Conservation (phyloP, 225 moss, liverwort and hornwort genomes). For the Anthoceros angustus region DNA sequence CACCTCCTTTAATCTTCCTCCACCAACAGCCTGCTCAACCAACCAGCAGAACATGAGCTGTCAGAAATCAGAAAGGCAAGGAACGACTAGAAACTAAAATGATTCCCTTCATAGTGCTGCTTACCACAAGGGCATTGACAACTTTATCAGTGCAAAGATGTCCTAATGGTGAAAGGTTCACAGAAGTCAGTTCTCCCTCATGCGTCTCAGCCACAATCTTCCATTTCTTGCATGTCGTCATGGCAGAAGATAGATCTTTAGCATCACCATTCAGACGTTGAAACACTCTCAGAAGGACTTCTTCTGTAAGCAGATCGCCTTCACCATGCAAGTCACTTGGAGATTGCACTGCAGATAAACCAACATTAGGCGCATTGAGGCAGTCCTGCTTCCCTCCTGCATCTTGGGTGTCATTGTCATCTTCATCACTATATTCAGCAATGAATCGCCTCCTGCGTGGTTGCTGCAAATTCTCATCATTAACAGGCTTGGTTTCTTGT, state of each 20-base stretch:
- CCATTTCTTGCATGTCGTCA: constrained; percentile 72
- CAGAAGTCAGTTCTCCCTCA: constrained; percentile 42
- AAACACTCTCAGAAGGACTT: constrained; percentile 36
- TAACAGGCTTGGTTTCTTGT: neutral
- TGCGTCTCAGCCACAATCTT: constrained; percentile 36
- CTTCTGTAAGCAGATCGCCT: constrained; percentile 16
- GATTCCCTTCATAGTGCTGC: constrained; percentile 13
- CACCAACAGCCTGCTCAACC: constrained; percentile 53
- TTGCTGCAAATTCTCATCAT: neutral
- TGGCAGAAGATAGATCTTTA: constrained; percentile 52
- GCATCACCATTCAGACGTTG: constrained; percentile 57
- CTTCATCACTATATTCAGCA: neutral
- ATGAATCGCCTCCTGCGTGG: neutral
- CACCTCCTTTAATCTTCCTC: constrained; percentile 46
- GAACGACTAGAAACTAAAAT: neutral
- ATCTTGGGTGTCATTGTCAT: neutral
- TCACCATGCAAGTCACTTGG: too few relatives aligned
- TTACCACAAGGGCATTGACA: constrained; percentile 55
- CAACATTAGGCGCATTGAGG: too few relatives aligned
- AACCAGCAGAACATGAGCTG: constrained; percentile 4
- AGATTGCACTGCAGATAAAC: too few relatives aligned
- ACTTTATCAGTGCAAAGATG: constrained; percentile 43
- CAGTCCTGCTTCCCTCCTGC: neutral
- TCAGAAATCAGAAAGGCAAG: neutral
- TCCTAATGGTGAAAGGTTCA: constrained; percentile 57